Evolutionary conservation across 768 basidiomycete genomes (phyloP), one percentile per base, ranked within the genome.

Genomic region (Rhodocollybia butyracea): DNA sequence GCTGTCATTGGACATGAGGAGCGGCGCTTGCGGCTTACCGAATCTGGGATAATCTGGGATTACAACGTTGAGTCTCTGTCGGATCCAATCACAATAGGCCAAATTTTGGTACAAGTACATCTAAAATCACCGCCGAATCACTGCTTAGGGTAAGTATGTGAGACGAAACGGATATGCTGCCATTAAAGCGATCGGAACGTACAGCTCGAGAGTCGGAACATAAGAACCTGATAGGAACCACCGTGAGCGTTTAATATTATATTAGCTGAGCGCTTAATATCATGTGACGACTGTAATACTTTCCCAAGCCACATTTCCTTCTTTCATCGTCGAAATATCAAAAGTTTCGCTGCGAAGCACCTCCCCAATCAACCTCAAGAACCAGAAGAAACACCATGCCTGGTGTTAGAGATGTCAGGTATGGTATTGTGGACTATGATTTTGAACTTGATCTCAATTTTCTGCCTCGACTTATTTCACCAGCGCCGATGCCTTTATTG

Each of bases 401-500:
- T 68, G 86, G 86, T 76, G 88, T 89, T 78, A 77, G 87, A 80
- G 88, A 89, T 72, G 83, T 89, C 66, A 86, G 86, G 88, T 88
- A 62, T 63, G 73, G 70, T 46, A 12, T 34, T 41, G 24, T 46
- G 52, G 19, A n/a, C 36, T 24, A 48, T 52, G 30, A 36, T 3
- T 12, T 24, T 13, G 15, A 34, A 36, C 12, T 45, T 2, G 11
- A 13, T 11, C 31, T 50, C 12, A 34, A 3, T 13, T 19, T 21
- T 38, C 1, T 38, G 2, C 31, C 29, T 2, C 32, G 13, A 32
- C 32, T 19, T 34, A 62, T 57, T 55, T 58, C 40, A 59, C 17
- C 71, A 97, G 94, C 76, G 90, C 94, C 70, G 92, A 94, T 60
- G 85, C 85, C 59, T 98, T 98, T 80, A 97, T 98, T 74, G 66